Evolutionary conservation across 768 basidiomycete genomes (phyloP).

Genomic region (Russula earlei): DNA sequence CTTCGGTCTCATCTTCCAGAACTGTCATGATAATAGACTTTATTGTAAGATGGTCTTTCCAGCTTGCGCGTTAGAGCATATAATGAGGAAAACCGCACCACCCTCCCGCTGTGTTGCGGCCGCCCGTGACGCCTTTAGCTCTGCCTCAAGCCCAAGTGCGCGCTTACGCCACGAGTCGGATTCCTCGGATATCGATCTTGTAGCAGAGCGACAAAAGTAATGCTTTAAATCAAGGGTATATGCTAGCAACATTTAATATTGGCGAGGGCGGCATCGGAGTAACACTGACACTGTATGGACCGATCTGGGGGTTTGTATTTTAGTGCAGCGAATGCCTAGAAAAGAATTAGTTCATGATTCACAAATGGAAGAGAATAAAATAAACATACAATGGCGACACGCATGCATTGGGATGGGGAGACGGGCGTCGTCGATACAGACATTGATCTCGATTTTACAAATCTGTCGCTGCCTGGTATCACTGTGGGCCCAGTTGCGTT

Average conservation of each 20-base stretch:
- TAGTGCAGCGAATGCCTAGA: slow-evolving; percentile 3
- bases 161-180: slow-evolving; percentile 10
- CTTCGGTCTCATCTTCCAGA: neutral
- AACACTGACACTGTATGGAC: slow-evolving; percentile 1
- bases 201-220: neutral
- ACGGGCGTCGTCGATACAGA: neutral
- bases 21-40: neutral
- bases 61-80: neutral
- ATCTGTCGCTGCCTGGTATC: too few relatives aligned
- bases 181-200: neutral
- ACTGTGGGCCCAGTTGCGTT: too few relatives aligned
- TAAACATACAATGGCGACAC: slow-evolving; percentile 15
- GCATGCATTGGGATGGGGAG: neutral
- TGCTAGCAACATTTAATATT: neutral
- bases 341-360: neutral
- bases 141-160: slow-evolving; percentile 5
- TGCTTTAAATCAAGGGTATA: slow-evolving; percentile 1
- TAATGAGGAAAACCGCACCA: neutral
- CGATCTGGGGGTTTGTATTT: slow-evolving; percentile 8
- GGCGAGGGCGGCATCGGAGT: neutral
- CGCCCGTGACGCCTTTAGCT: neutral
- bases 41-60: neutral
- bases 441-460: neutral
- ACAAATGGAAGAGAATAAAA: neutral
- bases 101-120: neutral